phyloP scores from a whole-genome alignment of 2,329 filamentous ascomycete genomes.

The Amphichorda felina region DNA sequence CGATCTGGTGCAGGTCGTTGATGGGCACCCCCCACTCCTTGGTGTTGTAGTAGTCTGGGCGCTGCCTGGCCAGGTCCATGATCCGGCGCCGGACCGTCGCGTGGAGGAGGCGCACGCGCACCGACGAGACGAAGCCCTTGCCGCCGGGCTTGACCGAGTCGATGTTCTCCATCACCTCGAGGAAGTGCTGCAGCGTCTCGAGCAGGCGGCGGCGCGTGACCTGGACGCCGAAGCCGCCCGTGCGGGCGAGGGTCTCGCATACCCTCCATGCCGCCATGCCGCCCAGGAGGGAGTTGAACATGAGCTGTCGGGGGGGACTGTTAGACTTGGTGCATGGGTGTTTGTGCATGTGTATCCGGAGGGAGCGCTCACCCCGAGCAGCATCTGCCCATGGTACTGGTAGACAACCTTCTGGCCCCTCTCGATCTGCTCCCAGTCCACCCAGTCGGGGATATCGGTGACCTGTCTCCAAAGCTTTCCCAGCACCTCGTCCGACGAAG shows the following conservation, averaged over 20 bases:
- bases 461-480: constrained; percentile 52
- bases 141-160: constrained; percentile 54
- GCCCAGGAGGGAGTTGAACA: constrained; percentile 54
- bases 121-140: constrained; percentile 46
- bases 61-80: constrained; percentile 38
- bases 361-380: constrained; percentile 37
- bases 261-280: constrained; percentile 63
- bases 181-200: constrained; percentile 65
- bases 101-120: constrained; percentile 54
- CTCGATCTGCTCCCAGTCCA: constrained; percentile 65
- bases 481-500: constrained; percentile 39
- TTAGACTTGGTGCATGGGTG: no score
- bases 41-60: constrained; percentile 48
- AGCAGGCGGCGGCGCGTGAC: constrained; percentile 50
- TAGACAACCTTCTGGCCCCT: constrained; percentile 70
- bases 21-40: constrained; percentile 51
- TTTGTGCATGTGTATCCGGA: no score
- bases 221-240: constrained; percentile 60
- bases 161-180: constrained; percentile 56
- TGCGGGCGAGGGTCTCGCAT: constrained; percentile 62
- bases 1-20: constrained; percentile 65
- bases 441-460: constrained; percentile 59
- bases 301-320: constrained; percentile 23
- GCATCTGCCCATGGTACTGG: constrained; percentile 55
- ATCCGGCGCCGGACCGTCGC: constrained; percentile 52